Evolutionary conservation across 139 green algal species (phyloP), one percentile per base, ranked within the genome.

Genomic region (Coelastrella sp.): DNA sequence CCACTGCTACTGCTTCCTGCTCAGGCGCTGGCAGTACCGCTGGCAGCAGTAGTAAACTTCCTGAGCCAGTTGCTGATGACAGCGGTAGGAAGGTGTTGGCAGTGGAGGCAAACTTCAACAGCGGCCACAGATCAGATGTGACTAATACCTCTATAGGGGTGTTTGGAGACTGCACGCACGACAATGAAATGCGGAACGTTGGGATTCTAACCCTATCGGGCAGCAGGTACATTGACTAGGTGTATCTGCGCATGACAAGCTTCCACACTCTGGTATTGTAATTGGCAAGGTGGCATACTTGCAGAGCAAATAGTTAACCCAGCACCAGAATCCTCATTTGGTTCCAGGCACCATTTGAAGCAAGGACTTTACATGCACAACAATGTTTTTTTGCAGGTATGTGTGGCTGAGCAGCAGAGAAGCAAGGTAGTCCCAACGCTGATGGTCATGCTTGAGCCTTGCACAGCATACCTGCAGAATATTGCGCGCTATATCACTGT

Each of bases 391-490:
- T 57, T 57, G 45, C 1, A 57, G 45, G 15, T 13, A 57, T 57
- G 45, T 9, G 11, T 21, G 8, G 11, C 11, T 21, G 45, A 8
- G 15, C 45, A 57, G 15, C 45, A 57, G 45, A 9, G 45, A 57
- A 13, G 45, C 45, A 57, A 57, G 11, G 11, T 57, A 57, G 45
- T 57, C 45, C 45, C 11, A 23, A 23, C 15, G 15, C 45, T 57
- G 45, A 13, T 13, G 15, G 45, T 13, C 45, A 9, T 2, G 45
- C 11, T 1, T 57, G 45, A 23, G 11, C 11, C 15, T 57, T 57
- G n/a, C n/a, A n/a, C n/a, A n/a, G 48, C 73, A 19, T 15, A 82
- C 75, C 75, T 82, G 75, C 53, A 82, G 21, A 30, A 82, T 51
- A 53, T 60, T 82, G 8, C 53, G n/a, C 2, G 51, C 53, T 27